These are phyloP conservation scores for Termitomyces eurrhizus DNA, from an alignment of 768 basidiomycete genomes.

Conservation along the genomic window DNA sequence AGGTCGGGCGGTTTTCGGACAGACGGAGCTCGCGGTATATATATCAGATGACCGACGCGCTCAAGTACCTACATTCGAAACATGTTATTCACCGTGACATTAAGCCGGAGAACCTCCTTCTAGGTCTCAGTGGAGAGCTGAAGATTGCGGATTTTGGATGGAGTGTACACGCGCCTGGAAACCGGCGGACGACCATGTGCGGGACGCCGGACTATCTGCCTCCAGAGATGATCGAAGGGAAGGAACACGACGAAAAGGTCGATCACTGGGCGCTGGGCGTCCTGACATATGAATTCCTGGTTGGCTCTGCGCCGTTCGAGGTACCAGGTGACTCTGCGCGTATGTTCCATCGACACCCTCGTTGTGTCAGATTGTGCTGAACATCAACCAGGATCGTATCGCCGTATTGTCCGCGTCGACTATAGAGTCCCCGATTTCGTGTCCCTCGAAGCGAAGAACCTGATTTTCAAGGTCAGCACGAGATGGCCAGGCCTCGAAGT, in stretches of 20 bases:
- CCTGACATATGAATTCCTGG: conserved; percentile 89
- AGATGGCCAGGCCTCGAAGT: neutral
- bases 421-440: conserved; percentile 57
- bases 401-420: conserved; percentile 84
- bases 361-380: neutral
- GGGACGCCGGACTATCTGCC: conserved; percentile 96
- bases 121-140: conserved; percentile 93
- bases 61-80: conserved; percentile 90
- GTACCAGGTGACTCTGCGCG: conserved; percentile 73
- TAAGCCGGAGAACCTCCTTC: conserved; percentile 94
- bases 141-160: conserved; percentile 99
- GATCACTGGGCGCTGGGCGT: conserved; percentile 98
- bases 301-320: conserved; percentile 78
- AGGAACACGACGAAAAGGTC: conserved; percentile 83
- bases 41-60: conserved; percentile 96
- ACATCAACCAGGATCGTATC: conserved; percentile 70
- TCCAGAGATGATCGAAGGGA: conserved; percentile 96
- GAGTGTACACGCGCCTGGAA: conserved; percentile 94
- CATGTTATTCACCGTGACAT: conserved; percentile 99
- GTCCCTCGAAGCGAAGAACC: conserved; percentile 60
- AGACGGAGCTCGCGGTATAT: conserved; percentile 86
- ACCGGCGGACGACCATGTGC: conserved; percentile 85
- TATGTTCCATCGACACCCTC: conserved; percentile 21
- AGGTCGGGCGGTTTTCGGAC: conserved; percentile 83
- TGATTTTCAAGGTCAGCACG: conserved; percentile 53